Percentiles rank a stretch among this genome's conserved stretches.
These are phyloP conservation scores for Quercus agrifolia DNA, from an alignment of 306 rosid species.

Conservation along the genomic window DNA sequence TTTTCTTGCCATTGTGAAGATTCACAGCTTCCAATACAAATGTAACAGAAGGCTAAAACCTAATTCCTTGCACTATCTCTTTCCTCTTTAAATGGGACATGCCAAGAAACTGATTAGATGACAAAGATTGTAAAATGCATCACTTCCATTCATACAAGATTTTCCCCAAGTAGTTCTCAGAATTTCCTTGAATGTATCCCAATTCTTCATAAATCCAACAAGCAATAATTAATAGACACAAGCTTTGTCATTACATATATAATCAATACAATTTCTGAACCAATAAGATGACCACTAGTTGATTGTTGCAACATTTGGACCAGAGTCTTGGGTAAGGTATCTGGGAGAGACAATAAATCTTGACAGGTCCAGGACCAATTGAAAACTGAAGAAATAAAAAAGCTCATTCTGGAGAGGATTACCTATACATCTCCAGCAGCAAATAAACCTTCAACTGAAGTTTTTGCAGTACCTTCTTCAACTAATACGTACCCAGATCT, in stretches of 20 bases:
- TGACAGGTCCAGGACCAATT: neutral
- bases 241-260: too few species aligned
- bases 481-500: slow-evolving; percentile 62
- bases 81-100: neutral
- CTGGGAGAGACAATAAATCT: neutral
- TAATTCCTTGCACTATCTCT: neutral
- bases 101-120: slow-evolving; percentile 1
- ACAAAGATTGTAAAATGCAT: neutral
- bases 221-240: too few species aligned
- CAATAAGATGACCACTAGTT: too few species aligned
- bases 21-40: neutral
- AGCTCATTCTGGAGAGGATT: neutral
- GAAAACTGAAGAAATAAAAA: neutral
- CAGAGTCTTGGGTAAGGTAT: neutral
- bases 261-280: too few species aligned
- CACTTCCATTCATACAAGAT: slow-evolving; percentile 65
- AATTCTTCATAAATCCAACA: neutral
- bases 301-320: neutral
- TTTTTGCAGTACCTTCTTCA: slow-evolving; percentile 45
- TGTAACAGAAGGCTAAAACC: neutral
- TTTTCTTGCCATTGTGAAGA: neutral
- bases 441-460: slow-evolving; percentile 58
- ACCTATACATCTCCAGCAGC: slow-evolving; percentile 39
- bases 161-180: slow-evolving; percentile 47
- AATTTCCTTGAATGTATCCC: neutral